A percentile compares a stretch with the other conserved stretches of the same genome.
Conservation (phyloP, 306 rosid species). For the Inga oerstediana region DNA sequence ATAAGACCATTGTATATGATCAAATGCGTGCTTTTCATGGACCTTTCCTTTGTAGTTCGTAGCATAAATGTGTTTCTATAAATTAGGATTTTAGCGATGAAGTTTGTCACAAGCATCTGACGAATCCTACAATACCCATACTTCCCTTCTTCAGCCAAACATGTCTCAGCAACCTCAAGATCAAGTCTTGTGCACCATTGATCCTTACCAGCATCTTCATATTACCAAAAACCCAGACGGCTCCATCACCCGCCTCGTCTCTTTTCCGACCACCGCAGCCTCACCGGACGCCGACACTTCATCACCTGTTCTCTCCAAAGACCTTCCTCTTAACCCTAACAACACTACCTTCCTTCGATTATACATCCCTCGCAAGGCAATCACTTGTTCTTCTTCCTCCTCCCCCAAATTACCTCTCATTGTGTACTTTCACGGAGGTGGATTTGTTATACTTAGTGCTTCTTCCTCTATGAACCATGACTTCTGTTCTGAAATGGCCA, state of each 20-base stretch:
- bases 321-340: conserved; percentile 34
- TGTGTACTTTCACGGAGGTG: conserved; percentile 44
- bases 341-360: conserved; percentile 36
- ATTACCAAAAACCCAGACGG: background rate
- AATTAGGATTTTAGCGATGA: background rate
- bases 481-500: conserved; percentile 32
- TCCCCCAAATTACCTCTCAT: conserved; percentile 32
- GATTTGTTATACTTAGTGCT: conserved; percentile 9
- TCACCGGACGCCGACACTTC: background rate
- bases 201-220: background rate
- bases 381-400: background rate
- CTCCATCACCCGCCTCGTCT: background rate
- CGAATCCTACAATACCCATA: background rate
- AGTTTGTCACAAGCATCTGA: background rate
- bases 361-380: conserved; percentile 28
- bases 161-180: background rate
- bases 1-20: too few species aligned
- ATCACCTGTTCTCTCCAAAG: conserved; percentile 29
- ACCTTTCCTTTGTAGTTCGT: too few species aligned
- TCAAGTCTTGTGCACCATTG: background rate
- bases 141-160: background rate
- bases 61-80: background rate
- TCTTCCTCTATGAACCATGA: conserved; percentile 21
- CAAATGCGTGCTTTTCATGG: too few species aligned
- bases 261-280: background rate